Evolutionary conservation across 169 alveolate genomes (phyloP), one percentile per base, ranked within the genome.

Genomic region (Plasmodium fragile): DNA sequence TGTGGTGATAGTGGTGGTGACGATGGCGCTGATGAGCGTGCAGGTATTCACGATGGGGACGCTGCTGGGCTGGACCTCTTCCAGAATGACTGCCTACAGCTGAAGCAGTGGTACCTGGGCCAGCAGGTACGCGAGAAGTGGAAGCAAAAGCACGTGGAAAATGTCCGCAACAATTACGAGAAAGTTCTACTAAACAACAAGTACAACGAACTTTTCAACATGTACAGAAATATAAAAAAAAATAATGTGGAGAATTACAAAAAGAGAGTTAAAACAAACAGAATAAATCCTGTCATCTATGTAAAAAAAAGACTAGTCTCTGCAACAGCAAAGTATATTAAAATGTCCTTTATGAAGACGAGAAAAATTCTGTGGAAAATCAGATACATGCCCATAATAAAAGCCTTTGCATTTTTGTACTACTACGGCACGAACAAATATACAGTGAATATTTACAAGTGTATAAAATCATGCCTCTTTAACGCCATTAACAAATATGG

Each of bases 301-400:
- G 39, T 87, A 25, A 87, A 87, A 79, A 87, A 87, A 87, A 75
- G 93, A 22, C 81, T 87, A 78, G 93, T 78, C 32, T 87, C 93
- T 0, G 93, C 93, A 53, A 87, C 93, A 34, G 93, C 93, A 43
- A 87, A 87, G 52, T 70, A 79, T 81, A 71, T 83, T 11, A 79
- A 82, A 92, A 83, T 92, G 90, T 83, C 92, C 3, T 79, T 83
- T 32, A 85, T 82, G 2, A 92, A 83, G 82, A 78, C 92, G 28
- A 82, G 90, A 52, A 92, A 82, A 41, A 92, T 82, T 16, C 79
- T 82, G 72, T 92, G 95, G 95, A 83, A 92, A 83, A 83, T 83
- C 41, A 34, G 92, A 81, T 78, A 92, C 36, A 83, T 92, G 92
- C 92, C 95, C 10, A 70, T 83, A 43, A 81, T 82, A 53, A 83